A percentile compares a stretch with the other conserved stretches of the same genome.
Conservation (phyloP, 768 basidiomycete genomes). For the Mycena vulgaris region DNA sequence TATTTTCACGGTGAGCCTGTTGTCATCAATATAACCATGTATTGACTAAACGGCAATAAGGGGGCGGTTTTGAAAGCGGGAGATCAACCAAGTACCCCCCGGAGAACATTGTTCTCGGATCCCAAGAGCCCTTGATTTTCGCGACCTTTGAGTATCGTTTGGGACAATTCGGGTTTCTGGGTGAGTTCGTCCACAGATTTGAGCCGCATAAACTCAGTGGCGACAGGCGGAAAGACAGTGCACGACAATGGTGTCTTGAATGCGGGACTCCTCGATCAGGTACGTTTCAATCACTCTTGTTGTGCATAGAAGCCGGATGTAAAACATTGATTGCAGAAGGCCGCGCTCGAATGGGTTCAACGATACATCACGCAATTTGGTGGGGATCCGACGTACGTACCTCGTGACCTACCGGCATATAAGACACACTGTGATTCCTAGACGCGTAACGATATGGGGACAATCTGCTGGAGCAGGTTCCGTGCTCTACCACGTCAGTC, state of each 20-base stretch:
- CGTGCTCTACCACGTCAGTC: slow-evolving; percentile 56
- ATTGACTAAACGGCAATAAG: slow-evolving; percentile 38
- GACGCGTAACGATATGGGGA: slow-evolving; percentile 60
- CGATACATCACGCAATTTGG: slow-evolving; percentile 55
- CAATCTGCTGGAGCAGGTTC: slow-evolving; percentile 64
- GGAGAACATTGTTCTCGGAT: slow-evolving; percentile 50
- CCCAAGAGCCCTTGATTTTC: slow-evolving; percentile 54
- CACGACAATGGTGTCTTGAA: slow-evolving; percentile 53
- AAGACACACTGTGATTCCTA: slow-evolving; percentile 25
- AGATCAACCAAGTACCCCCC: slow-evolving; percentile 53
- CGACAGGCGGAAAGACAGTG: slow-evolving; percentile 50
- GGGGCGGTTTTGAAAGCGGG: slow-evolving; percentile 60
- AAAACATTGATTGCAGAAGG: slow-evolving; percentile 41
- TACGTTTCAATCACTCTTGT: slow-evolving; percentile 11
- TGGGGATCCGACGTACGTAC: slow-evolving; percentile 52
- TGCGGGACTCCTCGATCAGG: slow-evolving; percentile 60
- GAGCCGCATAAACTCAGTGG: background rate
- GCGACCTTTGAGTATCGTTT: slow-evolving; percentile 60
- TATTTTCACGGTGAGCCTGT: slow-evolving; percentile 57
- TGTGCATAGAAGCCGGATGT: background rate
- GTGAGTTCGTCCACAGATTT: slow-evolving; percentile 35
- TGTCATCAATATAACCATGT: background rate
- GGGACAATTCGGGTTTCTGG: slow-evolving; percentile 59
- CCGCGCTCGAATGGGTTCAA: slow-evolving; percentile 57
- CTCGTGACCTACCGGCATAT: background rate